These are phyloP conservation scores for Naematelia encephala DNA, from an alignment of 768 basidiomycete species.

Conservation along the genomic window DNA sequence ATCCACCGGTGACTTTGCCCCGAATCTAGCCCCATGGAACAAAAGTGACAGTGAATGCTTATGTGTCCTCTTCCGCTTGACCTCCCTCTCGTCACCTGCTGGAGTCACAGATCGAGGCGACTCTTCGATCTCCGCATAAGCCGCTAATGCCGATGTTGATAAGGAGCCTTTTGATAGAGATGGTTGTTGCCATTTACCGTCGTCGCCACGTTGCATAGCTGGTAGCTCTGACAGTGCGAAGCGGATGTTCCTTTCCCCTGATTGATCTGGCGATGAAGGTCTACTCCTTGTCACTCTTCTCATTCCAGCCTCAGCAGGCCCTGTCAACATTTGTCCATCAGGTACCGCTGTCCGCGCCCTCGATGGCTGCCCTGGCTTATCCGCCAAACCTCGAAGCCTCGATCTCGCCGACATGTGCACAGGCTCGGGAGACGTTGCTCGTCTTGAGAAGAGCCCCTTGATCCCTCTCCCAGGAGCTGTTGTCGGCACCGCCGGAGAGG, in stretches of 20 bases:
- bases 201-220: conserved; percentile 30
- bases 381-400: conserved; percentile 5
- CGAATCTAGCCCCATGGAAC: conserved; percentile 5
- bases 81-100: conserved; percentile 8
- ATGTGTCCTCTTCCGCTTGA: conserved; percentile 7
- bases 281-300: conserved; percentile 4
- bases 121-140: conserved; percentile 9
- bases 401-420: conserved; percentile 5
- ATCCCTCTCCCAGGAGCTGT: conserved; percentile 17
- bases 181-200: conserved; percentile 44
- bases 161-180: conserved; percentile 41
- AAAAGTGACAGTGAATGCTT: conserved; percentile 16
- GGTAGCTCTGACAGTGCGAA: conserved; percentile 24
- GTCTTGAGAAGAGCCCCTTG: conserved; percentile 22
- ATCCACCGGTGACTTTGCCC: not conserved
- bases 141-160: conserved; percentile 37
- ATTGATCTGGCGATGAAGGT: conserved; percentile 13
- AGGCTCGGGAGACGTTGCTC: conserved; percentile 22
- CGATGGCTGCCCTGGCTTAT: not conserved
- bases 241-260: conserved; percentile 20
- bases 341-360: not conserved
- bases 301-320: not conserved
- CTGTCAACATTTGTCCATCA: not conserved
- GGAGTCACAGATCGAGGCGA: not conserved
- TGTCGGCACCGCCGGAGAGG: not conserved